These are phyloP conservation scores for Penicillium turbatum DNA, from an alignment of 495 filamentous ascomycete genomes.

Conservation along the genomic window DNA sequence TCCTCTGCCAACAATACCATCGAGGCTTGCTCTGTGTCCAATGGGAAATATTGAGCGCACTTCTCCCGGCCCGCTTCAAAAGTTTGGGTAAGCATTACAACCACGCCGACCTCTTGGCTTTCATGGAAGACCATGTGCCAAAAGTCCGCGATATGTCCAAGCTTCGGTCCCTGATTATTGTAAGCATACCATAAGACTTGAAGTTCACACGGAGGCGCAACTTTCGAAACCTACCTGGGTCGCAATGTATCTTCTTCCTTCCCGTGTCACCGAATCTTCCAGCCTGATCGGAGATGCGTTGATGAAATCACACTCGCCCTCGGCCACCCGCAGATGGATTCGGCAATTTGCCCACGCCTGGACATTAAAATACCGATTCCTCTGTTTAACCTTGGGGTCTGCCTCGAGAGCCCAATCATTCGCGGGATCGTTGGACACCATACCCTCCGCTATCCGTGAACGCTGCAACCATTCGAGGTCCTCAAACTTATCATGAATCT, in stretches of 20 bases:
- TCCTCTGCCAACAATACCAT: conserved; percentile 59
- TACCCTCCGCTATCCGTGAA: conserved; percentile 33
- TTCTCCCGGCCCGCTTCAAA: conserved; percentile 80
- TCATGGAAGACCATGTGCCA: conserved; percentile 98
- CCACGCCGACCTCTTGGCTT: conserved; percentile 69
- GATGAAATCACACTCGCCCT: conserved; percentile 83
- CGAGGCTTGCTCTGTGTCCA: conserved; percentile 49
- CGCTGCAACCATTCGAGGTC: conserved; percentile 47
- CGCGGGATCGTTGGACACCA: conserved; percentile 34
- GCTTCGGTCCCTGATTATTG: conserved; percentile 70
- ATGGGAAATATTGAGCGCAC: conserved; percentile 87
- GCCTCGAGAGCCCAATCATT: conserved; percentile 50
- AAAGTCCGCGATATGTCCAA: conserved; percentile 63
- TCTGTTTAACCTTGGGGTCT: conserved; percentile 46
- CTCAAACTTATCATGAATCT: conserved; percentile 47
- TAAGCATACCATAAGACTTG: neutral
- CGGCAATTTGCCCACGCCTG: conserved; percentile 83
- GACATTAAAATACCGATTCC: conserved; percentile 83
- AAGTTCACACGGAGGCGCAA: neutral
- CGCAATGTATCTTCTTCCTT: conserved; percentile 58
- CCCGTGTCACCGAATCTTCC: conserved; percentile 48
- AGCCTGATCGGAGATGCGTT: conserved; percentile 88
- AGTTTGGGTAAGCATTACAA: conserved; percentile 94
- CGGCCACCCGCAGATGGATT: conserved; percentile 75
- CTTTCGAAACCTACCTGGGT: conserved; percentile 51